Percentiles rank a stretch among this genome's conserved stretches.
phyloP scores from a whole-genome alignment of 2,329 filamentous ascomycete species.

The Diaporthe aspalathi region DNA sequence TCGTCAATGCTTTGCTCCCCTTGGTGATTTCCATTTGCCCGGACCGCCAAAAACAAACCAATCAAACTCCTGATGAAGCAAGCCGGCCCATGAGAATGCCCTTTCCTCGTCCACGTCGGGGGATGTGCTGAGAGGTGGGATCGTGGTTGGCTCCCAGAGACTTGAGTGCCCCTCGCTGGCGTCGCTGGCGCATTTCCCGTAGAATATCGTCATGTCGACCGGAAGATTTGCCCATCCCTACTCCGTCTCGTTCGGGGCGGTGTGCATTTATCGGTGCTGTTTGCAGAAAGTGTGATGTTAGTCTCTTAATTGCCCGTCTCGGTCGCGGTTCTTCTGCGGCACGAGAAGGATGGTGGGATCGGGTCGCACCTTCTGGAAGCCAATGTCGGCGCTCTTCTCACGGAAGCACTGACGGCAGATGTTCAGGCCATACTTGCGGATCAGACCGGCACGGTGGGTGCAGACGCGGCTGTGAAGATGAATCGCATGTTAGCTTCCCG shows the following conservation, averaged over 20 bases:
- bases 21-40: slow-evolving; percentile 38
- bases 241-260: slow-evolving; percentile 23
- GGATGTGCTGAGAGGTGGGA: slow-evolving; percentile 30
- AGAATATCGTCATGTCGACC: slow-evolving; percentile 34
- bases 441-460: slow-evolving; percentile 98
- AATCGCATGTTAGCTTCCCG: slow-evolving; percentile 40
- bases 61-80: slow-evolving; percentile 40
- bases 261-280: slow-evolving; percentile 39
- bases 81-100: slow-evolving; percentile 34
- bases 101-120: slow-evolving; percentile 29
- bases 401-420: slow-evolving; percentile 85
- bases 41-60: slow-evolving; percentile 38
- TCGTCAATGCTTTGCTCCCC: slow-evolving; percentile 31
- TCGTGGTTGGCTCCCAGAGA: slow-evolving; percentile 23
- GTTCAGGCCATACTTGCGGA: slow-evolving; percentile 99
- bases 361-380: slow-evolving; percentile 75
- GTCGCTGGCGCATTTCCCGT: slow-evolving; percentile 13
- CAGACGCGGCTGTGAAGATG: slow-evolving; percentile 67
- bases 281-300: not conserved
- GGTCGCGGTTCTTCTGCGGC: not conserved
- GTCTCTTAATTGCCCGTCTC: not conserved
- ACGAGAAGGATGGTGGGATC: not conserved
- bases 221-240: slow-evolving; percentile 29
- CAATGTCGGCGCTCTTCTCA: slow-evolving; percentile 78
- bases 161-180: slow-evolving; percentile 3